These are phyloP conservation scores for Calonectria henricotiae DNA, from an alignment of 2,329 filamentous ascomycete genomes.

Conservation along the genomic window DNA sequence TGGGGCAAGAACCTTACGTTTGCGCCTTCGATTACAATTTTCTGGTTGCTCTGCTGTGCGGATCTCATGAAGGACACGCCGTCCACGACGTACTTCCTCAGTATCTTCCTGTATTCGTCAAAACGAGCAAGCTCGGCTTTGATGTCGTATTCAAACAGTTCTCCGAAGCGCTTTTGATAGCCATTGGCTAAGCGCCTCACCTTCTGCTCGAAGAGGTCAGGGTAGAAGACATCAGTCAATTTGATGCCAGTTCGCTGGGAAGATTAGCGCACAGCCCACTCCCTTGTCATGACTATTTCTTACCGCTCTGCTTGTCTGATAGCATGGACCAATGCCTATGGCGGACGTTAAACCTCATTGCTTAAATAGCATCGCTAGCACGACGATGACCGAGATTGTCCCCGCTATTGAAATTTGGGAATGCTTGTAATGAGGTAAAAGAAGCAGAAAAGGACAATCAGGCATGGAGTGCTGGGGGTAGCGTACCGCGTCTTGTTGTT, in stretches of 20 bases:
- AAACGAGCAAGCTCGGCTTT: constrained; percentile 78
- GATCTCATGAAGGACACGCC: constrained; percentile 76
- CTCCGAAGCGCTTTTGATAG: constrained; percentile 77
- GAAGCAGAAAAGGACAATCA: constrained; percentile 36
- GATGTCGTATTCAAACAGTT: constrained; percentile 75
- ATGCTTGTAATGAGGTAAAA: constrained; percentile 42
- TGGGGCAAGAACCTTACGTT: constrained; percentile 59
- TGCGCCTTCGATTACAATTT: constrained; percentile 80
- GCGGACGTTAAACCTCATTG: constrained; percentile 48
- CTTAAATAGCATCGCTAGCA: constrained; percentile 43
- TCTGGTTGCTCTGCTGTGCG: constrained; percentile 72
- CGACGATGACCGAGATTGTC: constrained; percentile 36
- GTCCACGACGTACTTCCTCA: constrained; percentile 75
- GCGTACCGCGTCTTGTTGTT: constrained; percentile 58
- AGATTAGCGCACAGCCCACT: constrained; percentile 47
- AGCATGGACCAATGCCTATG: constrained; percentile 61
- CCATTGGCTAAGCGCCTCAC: constrained; percentile 73
- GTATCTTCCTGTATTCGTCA: constrained; percentile 70
- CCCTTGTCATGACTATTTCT: constrained; percentile 42
- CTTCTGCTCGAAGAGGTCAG: constrained; percentile 77
- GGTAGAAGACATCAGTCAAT: constrained; percentile 78
- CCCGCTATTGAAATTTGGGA: constrained; percentile 40
- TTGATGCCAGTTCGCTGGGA: constrained; percentile 75
- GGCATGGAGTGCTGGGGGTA: constrained; percentile 44
- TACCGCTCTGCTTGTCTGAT: constrained; percentile 54